A percentile compares a stretch with the other conserved stretches of the same genome.
Evolutionary conservation across 441 rosid genomes (phyloP).

Genomic region (Mallotus japonicus): DNA sequence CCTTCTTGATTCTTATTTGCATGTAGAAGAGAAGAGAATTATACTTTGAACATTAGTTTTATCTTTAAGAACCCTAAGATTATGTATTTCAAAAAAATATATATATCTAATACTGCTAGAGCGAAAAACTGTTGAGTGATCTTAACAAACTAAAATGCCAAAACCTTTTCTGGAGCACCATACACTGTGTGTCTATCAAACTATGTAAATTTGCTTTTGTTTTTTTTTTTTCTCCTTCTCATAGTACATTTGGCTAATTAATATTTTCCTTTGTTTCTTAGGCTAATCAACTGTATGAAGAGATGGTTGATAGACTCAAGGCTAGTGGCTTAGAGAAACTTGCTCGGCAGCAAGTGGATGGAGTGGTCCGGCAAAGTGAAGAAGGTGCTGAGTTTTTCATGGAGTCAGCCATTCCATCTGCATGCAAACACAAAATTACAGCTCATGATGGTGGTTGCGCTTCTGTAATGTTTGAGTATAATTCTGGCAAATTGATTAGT

Average conservation of each 20-base stretch:
- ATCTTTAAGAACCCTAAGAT: not conserved
- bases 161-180: not conserved
- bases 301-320: slow-evolving; percentile 74
- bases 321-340: slow-evolving; percentile 87
- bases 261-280: slow-evolving; percentile 25
- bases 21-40: not conserved
- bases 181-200: not conserved
- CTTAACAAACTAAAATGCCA: not conserved
- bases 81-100: not conserved
- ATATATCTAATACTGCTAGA: too few relatives aligned
- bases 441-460: slow-evolving; percentile 98
- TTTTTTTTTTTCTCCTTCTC: too few relatives aligned
- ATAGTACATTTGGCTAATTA: slow-evolving; percentile 11
- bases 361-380: slow-evolving; percentile 82
- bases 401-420: slow-evolving; percentile 67
- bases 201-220: too few relatives aligned
- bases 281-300: slow-evolving; percentile 91
- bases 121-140: slow-evolving; percentile 1
- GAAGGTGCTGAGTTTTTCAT: slow-evolving; percentile 83
- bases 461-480: slow-evolving; percentile 68
- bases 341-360: slow-evolving; percentile 92
- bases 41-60: not conserved
- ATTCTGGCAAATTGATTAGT: slow-evolving; percentile 66
- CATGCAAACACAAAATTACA: slow-evolving; percentile 67
- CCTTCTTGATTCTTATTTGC: not conserved